These are phyloP conservation scores for Chrysochromulina tobinii DNA, from an alignment of 78 protist species.

Conservation along the genomic window DNA sequence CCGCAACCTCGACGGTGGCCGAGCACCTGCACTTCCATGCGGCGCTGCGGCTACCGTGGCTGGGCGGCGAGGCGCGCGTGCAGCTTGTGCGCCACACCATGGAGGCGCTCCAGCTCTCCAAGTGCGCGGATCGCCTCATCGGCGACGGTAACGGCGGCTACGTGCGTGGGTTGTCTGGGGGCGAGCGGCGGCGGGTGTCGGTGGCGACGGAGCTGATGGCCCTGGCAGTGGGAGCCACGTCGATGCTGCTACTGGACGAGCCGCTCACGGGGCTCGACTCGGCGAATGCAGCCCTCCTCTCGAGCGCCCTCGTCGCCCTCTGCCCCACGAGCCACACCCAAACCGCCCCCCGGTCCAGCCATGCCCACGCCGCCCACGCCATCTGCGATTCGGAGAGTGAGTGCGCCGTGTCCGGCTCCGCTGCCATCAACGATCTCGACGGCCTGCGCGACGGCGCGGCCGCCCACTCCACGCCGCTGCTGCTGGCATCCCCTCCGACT, in stretches of 20 bases:
- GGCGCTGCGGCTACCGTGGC: not conserved
- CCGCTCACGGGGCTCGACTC: conserved; percentile 15
- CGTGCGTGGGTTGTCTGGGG: conserved; percentile 89
- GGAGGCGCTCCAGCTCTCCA: conserved; percentile 61
- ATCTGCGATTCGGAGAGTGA: no score
- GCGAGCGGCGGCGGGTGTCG: conserved; percentile 76
- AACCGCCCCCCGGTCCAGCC: no score
- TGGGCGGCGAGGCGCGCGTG: not conserved
- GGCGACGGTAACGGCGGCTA: conserved; percentile 69
- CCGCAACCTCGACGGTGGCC: not conserved
- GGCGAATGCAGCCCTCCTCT: no score
- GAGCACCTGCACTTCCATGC: conserved; percentile 8
- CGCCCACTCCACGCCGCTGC: no score
- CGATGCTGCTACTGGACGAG: conserved; percentile 4
- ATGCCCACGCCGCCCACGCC: no score
- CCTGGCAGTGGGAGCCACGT: conserved; percentile 16
- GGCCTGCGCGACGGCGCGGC: no score
- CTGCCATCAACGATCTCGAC: no score
- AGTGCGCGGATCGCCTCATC: conserved; percentile 55
- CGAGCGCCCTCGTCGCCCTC: no score
- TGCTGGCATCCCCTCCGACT: no score
- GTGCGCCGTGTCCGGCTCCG: no score
- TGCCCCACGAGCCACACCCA: no score
- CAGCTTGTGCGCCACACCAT: not conserved
- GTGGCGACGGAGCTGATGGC: conserved; percentile 69